These are phyloP conservation scores for Fremontodendron californicum DNA, from an alignment of 345 rosid species.

Conservation along the genomic window DNA sequence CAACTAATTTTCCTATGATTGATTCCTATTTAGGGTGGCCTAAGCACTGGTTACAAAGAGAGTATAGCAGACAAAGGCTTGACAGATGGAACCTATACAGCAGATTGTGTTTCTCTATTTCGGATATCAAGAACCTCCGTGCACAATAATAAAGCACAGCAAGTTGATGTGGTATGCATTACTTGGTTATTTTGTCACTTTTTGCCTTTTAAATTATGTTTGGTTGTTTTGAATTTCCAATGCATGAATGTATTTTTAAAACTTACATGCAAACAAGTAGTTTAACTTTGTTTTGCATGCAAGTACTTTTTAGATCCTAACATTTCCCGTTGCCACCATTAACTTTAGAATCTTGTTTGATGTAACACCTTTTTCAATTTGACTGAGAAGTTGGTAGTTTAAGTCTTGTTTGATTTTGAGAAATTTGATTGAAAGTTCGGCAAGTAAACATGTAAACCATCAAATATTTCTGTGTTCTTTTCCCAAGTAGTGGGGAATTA, in stretches of 20 bases:
- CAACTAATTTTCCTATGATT: constrained; percentile 19
- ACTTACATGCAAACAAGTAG: not conserved
- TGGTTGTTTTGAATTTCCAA: not conserved
- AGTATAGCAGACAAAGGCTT: constrained; percentile 53
- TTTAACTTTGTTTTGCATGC: not conserved
- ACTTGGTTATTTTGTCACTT: constrained; percentile 13
- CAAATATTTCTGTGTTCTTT: not conserved
- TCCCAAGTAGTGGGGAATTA: not conserved
- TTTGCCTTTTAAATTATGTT: not conserved
- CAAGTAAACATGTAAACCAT: not conserved
- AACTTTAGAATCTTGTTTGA: not conserved
- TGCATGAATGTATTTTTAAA: not conserved
- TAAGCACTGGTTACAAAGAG: constrained; percentile 85
- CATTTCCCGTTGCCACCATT: not conserved
- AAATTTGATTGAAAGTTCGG: too few relatives aligned
- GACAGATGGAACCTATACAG: constrained; percentile 62
- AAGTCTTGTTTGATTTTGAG: not conserved
- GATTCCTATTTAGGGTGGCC: constrained; percentile 64
- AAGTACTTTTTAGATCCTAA: not conserved
- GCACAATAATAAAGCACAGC: constrained; percentile 67
- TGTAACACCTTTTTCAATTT: not conserved
- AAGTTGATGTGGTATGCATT: constrained; percentile 75
- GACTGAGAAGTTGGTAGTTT: not conserved
- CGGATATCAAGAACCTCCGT: constrained; percentile 70
- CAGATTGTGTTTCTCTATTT: constrained; percentile 73